phyloP scores from a whole-genome alignment of 139 green algal species.

The Picochlorum sp. region DNA sequence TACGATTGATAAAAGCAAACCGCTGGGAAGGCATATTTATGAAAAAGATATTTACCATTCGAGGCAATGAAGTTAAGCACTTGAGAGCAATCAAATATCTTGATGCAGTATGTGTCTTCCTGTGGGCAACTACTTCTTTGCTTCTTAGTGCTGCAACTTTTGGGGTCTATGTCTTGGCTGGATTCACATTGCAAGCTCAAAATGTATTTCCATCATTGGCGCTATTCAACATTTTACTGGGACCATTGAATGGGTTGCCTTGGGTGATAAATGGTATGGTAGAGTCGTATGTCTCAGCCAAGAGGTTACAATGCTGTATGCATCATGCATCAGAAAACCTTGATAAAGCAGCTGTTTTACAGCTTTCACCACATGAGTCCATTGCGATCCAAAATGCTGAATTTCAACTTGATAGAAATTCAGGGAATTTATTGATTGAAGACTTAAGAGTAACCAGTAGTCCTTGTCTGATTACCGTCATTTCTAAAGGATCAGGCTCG shows the following conservation, averaged over 20 bases:
- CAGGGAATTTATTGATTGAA: too few relatives aligned
- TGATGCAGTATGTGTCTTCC: slow-evolving; percentile 84
- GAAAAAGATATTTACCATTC: slow-evolving; percentile 9
- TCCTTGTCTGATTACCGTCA: too few relatives aligned
- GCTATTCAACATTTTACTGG: slow-evolving; percentile 81
- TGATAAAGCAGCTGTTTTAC: too few relatives aligned
- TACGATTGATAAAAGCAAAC: slow-evolving; percentile 43
- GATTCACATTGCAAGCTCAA: not conserved
- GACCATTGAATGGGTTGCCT: slow-evolving; percentile 74
- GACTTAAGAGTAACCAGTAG: too few relatives aligned
- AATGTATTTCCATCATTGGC: slow-evolving; percentile 71
- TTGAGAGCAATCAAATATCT: slow-evolving; percentile 76
- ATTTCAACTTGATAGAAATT: too few relatives aligned
- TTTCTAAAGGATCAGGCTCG: slow-evolving; percentile 4
- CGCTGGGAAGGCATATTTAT: slow-evolving; percentile 44
- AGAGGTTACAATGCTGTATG: slow-evolving; percentile 35
- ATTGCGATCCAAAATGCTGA: too few relatives aligned
- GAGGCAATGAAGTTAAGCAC: slow-evolving; percentile 32
- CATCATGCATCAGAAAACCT: too few relatives aligned
- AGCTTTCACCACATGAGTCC: too few relatives aligned
- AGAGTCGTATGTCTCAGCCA: slow-evolving; percentile 59
- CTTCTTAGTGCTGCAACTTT: slow-evolving; percentile 62
- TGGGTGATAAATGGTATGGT: slow-evolving; percentile 77
- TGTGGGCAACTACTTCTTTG: slow-evolving; percentile 72
- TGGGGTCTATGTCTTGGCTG: slow-evolving; percentile 26